A percentile compares a stretch with the other conserved stretches of the same genome.
phyloP scores from a whole-genome alignment of 352 stramenopile species.

The Pythium myriotylum region DNA sequence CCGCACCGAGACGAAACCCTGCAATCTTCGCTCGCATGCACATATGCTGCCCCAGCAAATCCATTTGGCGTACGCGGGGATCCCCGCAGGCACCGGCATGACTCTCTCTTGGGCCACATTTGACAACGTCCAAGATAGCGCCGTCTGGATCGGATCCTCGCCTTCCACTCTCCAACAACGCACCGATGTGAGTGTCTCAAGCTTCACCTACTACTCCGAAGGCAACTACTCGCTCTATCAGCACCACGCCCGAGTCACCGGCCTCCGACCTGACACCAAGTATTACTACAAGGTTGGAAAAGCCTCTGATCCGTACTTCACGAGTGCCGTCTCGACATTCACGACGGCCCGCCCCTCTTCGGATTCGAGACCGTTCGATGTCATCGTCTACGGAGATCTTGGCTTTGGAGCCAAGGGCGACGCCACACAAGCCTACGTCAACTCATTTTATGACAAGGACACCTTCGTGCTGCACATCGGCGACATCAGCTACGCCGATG shows the following conservation, averaged over 20 bases:
- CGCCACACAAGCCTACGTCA: constrained; percentile 46
- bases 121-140: too few relatives aligned
- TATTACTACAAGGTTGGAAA: constrained; percentile 42
- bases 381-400: constrained; percentile 55
- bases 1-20: too few relatives aligned
- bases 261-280: constrained; percentile 36
- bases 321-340: constrained; percentile 31
- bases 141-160: too few relatives aligned
- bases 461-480: constrained; percentile 74
- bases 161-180: too few relatives aligned
- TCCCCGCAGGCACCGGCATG: too few relatives aligned
- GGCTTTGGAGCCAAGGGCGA: constrained; percentile 44
- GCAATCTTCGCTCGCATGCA: too few relatives aligned
- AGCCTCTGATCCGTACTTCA: background rate
- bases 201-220: too few relatives aligned
- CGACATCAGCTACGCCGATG: constrained; percentile 61
- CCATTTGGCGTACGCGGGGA: too few relatives aligned
- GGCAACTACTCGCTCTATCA: too few relatives aligned
- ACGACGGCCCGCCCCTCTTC: constrained; percentile 34
- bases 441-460: constrained; percentile 32
- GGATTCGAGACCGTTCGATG: constrained; percentile 39
- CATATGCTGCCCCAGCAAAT: too few relatives aligned
- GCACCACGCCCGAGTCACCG: constrained; percentile 41
- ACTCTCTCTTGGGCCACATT: too few relatives aligned
- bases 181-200: constrained; percentile 9